Evolutionary conservation across 192 early-diverging fungal genomes (phyloP), one percentile per base, ranked within the genome.

Genomic region (Mortierella claussenii): DNA sequence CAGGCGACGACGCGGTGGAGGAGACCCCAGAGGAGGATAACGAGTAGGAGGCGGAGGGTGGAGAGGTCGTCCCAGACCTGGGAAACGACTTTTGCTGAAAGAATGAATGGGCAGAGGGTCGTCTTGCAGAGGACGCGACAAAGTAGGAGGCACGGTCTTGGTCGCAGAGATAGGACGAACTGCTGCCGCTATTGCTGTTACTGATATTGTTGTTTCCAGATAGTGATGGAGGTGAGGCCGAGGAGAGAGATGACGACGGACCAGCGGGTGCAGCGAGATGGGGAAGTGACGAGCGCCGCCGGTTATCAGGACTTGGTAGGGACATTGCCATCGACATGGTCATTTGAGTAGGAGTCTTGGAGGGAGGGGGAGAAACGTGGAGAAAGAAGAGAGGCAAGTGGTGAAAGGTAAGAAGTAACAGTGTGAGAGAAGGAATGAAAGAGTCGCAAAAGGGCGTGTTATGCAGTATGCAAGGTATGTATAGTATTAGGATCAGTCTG

Each of bases 321-420:
- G 60, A 40, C 60, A 62, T 50, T 51, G 60, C n/a, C 48, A 62
- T 62, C 15, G 60, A 37, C 60, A 62, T 62, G 5, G 43, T 65
- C 31, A 27, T 44, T 3, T 13, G 28, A 37, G 18, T 21, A 37
- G 9, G 28, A 36, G 55, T 26, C 27, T 10, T 18, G n/a, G n/a
- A n/a, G n/a, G n/a, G n/a, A n/a, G n/a, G n/a, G n/a, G n/a, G n/a
- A n/a, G n/a, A n/a, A n/a, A n/a, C n/a, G n/a, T n/a, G n/a, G n/a
- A n/a, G n/a, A 2, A 21, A 43, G 2, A 13, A 54, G 30, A 34
- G 18, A 26, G 32, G 0, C 7, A 33, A n/a, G 36, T 5, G 2
- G 23, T 1, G 36, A 24, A 24, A 0, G 32, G 28, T 27, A 7
- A 43, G 12, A 23, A 3, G 42, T 31, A 9, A 21, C 42, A 8